These are phyloP conservation scores for Tolypocladium endophyticum DNA, from an alignment of 2,329 filamentous ascomycete species.

Conservation along the genomic window DNA sequence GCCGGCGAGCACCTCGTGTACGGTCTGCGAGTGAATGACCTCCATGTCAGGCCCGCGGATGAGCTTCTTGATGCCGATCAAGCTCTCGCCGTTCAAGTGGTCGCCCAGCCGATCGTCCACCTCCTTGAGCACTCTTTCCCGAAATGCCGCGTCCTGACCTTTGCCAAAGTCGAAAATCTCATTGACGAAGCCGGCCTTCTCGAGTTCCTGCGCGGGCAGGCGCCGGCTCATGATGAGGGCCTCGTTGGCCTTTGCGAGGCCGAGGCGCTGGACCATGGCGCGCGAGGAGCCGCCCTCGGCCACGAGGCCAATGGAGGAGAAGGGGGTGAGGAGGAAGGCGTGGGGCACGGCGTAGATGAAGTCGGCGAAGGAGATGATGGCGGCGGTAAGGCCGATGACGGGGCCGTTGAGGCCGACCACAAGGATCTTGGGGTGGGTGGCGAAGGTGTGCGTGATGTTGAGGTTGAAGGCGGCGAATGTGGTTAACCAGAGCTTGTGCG, in stretches of 20 bases:
- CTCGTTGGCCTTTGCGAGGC: slow-evolving; percentile 77
- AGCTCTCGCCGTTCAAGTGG: slow-evolving; percentile 69
- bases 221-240: slow-evolving; percentile 83
- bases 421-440: slow-evolving; percentile 88
- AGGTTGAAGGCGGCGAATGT: slow-evolving; percentile 78
- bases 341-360: slow-evolving; percentile 82
- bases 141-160: slow-evolving; percentile 59
- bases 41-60: slow-evolving; percentile 66
- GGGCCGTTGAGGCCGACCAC: slow-evolving; percentile 88
- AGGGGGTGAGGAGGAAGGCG: slow-evolving; percentile 82
- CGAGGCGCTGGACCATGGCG: slow-evolving; percentile 71
- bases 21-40: slow-evolving; percentile 63
- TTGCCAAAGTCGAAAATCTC: slow-evolving; percentile 56
- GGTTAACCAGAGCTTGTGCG: slow-evolving; percentile 48
- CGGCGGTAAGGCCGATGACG: slow-evolving; percentile 77
- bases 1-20: slow-evolving; percentile 76
- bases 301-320: slow-evolving; percentile 80
- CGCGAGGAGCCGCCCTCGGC: slow-evolving; percentile 75
- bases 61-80: slow-evolving; percentile 76
- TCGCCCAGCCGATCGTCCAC: slow-evolving; percentile 70
- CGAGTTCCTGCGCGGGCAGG: slow-evolving; percentile 62
- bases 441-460: slow-evolving; percentile 81
- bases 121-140: slow-evolving; percentile 62
- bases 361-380: slow-evolving; percentile 72
- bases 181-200: slow-evolving; percentile 74